These are phyloP conservation scores for Astrephomene gubernaculifera DNA, from an alignment of 139 green algal species.

Conservation along the genomic window DNA sequence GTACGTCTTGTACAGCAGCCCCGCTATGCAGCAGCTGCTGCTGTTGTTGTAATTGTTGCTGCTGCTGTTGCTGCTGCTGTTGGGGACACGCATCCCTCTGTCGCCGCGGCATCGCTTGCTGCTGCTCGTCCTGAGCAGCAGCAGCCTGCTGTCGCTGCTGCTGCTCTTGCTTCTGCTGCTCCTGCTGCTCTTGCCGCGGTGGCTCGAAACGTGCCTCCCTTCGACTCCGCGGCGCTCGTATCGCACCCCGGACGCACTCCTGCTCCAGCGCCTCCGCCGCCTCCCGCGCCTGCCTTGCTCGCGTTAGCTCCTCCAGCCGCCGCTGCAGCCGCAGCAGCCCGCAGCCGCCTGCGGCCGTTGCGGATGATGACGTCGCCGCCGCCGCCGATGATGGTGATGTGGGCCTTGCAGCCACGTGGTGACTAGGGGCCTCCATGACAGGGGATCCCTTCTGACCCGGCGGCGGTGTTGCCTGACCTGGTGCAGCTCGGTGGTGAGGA, in stretches of 20 bases:
- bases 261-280: neutral
- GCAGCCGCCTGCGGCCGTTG: no score
- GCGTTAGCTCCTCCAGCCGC: slow-evolving; percentile 21
- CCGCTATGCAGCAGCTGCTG: neutral
- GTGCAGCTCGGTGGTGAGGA: no score
- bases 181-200: no score
- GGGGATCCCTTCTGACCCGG: no score
- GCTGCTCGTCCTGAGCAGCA: neutral
- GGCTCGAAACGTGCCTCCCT: no score
- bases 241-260: neutral
- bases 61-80: neutral
- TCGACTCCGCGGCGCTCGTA: neutral
- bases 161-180: neutral
- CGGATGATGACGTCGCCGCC: no score
- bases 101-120: neutral
- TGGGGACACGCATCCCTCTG: neutral
- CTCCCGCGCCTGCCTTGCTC: neutral
- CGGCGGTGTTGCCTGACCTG: no score
- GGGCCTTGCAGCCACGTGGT: no score
- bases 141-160: neutral
- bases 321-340: slow-evolving; percentile 12
- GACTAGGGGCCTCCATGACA: no score
- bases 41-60: neutral
- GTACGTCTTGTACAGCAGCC: no score
- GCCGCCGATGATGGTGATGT: no score